A percentile compares a stretch with the other conserved stretches of the same genome.
These are phyloP conservation scores for Xylaria arbuscula DNA, from an alignment of 2,329 filamentous ascomycete genomes.

Conservation along the genomic window DNA sequence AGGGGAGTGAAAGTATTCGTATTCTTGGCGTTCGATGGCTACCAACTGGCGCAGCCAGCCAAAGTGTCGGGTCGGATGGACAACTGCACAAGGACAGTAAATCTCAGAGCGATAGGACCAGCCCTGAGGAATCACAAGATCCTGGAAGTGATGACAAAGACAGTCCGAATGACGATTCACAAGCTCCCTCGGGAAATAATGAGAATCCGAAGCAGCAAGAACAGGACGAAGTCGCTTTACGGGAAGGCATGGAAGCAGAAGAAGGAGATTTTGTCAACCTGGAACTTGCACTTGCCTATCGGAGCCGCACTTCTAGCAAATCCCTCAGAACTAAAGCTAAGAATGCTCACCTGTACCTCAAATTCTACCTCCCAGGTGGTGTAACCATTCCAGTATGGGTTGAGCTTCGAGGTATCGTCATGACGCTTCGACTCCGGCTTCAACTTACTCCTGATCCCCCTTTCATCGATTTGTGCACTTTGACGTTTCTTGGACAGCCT, in stretches of 20 bases:
- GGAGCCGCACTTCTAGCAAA: slow-evolving; percentile 69
- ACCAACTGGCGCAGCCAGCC: slow-evolving; percentile 74
- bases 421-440: slow-evolving; percentile 74
- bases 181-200: slow-evolving; percentile 41
- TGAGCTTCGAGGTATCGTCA: slow-evolving; percentile 77
- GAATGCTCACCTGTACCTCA: slow-evolving; percentile 77
- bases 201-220: slow-evolving; percentile 52
- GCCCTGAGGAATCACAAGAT: slow-evolving; percentile 52
- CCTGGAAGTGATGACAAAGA: slow-evolving; percentile 50
- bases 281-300: slow-evolving; percentile 79
- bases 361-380: slow-evolving; percentile 73
- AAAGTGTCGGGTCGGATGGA: slow-evolving; percentile 69
- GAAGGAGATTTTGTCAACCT: slow-evolving; percentile 83
- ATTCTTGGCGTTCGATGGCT: slow-evolving; percentile 79
- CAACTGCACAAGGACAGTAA: slow-evolving; percentile 60
- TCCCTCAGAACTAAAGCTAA: slow-evolving; percentile 72
- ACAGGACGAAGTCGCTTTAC: slow-evolving; percentile 53
- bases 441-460: slow-evolving; percentile 81
- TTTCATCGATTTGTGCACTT: slow-evolving; percentile 78
- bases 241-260: slow-evolving; percentile 77
- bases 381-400: slow-evolving; percentile 75
- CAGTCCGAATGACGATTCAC: slow-evolving; percentile 46
- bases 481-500: slow-evolving; percentile 80
- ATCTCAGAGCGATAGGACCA: slow-evolving; percentile 60
- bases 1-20: slow-evolving; percentile 76